These are phyloP conservation scores for Cyclotella baltica DNA, from an alignment of 108 stramenopile species.

Conservation along the genomic window DNA sequence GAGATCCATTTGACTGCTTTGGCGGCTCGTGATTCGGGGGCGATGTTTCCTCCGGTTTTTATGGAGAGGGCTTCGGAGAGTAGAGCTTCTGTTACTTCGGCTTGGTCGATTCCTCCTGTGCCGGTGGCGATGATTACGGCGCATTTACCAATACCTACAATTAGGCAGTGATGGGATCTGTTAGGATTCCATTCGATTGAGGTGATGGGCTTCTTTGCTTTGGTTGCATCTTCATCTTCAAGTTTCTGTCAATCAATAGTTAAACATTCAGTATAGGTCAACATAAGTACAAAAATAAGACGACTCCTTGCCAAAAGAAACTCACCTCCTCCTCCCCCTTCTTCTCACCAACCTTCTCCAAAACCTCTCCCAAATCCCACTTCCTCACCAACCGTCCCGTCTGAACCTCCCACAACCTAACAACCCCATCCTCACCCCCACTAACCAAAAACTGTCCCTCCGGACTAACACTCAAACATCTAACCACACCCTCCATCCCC, in stretches of 20 bases:
- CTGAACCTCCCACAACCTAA: conserved; percentile 96
- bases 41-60: conserved; percentile 64
- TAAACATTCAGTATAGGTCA: background rate
- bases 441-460: conserved; percentile 97
- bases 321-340: conserved; percentile 53
- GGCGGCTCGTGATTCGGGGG: conserved; percentile 76
- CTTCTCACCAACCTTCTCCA: conserved; percentile 13
- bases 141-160: conserved; percentile 81
- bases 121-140: conserved; percentile 90
- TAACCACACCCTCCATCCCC: conserved; percentile 59
- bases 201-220: conserved; percentile 62
- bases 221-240: conserved; percentile 12
- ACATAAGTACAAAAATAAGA: background rate
- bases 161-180: conserved; percentile 83
- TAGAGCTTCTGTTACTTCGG: conserved; percentile 87
- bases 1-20: conserved; percentile 81
- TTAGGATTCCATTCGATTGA: conserved; percentile 95
- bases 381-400: conserved; percentile 79
- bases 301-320: background rate
- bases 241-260: background rate
- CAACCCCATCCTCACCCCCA: conserved; percentile 89
- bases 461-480: conserved; percentile 86
- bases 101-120: conserved; percentile 82
- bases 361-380: conserved; percentile 70
- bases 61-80: conserved; percentile 62